These are phyloP conservation scores for Nannochloris sp. DNA, from an alignment of 139 green algal species.

Conservation along the genomic window DNA sequence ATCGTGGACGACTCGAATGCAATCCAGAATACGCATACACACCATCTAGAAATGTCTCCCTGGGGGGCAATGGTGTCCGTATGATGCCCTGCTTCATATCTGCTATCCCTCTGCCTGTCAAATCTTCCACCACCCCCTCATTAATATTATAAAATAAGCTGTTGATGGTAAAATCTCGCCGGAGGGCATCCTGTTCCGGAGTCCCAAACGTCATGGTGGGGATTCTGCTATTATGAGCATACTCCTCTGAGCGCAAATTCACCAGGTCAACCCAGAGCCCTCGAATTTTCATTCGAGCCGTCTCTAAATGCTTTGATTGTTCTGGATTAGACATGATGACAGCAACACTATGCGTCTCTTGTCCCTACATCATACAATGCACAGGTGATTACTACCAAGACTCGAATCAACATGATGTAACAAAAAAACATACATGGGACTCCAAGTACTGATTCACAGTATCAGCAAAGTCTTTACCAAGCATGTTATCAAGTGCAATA, in stretches of 20 bases:
- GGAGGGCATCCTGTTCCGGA: slow-evolving; percentile 60
- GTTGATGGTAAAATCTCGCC: slow-evolving; percentile 96
- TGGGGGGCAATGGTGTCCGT: slow-evolving; percentile 80
- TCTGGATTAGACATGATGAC: slow-evolving; percentile 95
- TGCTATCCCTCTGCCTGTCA: slow-evolving; percentile 69
- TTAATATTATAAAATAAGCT: slow-evolving; percentile 97
- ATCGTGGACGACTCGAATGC: not conserved
- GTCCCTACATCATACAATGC: slow-evolving; percentile 13
- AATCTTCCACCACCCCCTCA: slow-evolving; percentile 69
- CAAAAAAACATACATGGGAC: slow-evolving; percentile 14
- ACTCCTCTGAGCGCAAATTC: slow-evolving; percentile 91
- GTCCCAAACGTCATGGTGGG: slow-evolving; percentile 86
- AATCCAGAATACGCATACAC: not conserved
- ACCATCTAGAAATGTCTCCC: slow-evolving; percentile 83
- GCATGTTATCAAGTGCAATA: slow-evolving; percentile 88
- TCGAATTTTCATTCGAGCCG: slow-evolving; percentile 73
- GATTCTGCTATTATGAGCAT: slow-evolving; percentile 77
- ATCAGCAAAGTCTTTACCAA: slow-evolving; percentile 81
- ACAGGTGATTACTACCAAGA: not conserved
- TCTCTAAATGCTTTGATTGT: slow-evolving; percentile 98
- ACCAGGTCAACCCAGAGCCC: slow-evolving; percentile 84
- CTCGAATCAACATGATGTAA: not conserved
- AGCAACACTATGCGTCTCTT: slow-evolving; percentile 47
- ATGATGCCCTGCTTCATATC: slow-evolving; percentile 81
- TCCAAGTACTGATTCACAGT: slow-evolving; percentile 73